A percentile compares a stretch with the other conserved stretches of the same genome.
Conservation (phyloP, 2,329 filamentous ascomycete species). For the Aspergillus fischeri region DNA sequence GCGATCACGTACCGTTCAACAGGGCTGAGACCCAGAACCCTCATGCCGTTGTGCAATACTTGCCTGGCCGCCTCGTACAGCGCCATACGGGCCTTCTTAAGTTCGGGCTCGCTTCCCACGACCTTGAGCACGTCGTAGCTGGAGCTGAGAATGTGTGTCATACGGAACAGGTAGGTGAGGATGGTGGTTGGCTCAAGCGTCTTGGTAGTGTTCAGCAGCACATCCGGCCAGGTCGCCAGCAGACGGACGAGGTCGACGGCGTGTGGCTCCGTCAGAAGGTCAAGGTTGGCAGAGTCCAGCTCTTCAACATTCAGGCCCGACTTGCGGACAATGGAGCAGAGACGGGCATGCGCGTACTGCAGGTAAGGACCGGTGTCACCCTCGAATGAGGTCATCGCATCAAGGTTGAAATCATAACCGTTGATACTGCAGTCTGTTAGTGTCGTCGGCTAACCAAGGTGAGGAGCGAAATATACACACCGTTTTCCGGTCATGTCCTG, state of each 20-base stretch:
- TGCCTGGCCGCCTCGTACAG: slow-evolving; percentile 60
- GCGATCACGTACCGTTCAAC: slow-evolving; percentile 48
- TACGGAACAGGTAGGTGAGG: slow-evolving; percentile 64
- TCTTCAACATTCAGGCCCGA: slow-evolving; percentile 46
- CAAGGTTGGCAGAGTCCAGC: slow-evolving; percentile 53
- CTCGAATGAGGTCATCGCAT: slow-evolving; percentile 63
- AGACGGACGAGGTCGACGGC: slow-evolving; percentile 59
- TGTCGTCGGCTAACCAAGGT: slow-evolving; percentile 36
- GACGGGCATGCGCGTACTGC: slow-evolving; percentile 60
- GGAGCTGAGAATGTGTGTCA: slow-evolving; percentile 59
- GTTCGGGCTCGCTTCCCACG: slow-evolving; percentile 54
- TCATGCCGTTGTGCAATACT: slow-evolving; percentile 64
- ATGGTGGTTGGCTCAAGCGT: slow-evolving; percentile 64
- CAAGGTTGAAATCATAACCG: slow-evolving; percentile 63
- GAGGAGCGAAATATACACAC: slow-evolving; percentile 40
- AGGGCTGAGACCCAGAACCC: slow-evolving; percentile 61
- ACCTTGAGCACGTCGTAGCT: slow-evolving; percentile 62
- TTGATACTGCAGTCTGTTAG: slow-evolving; percentile 51
- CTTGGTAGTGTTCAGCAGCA: slow-evolving; percentile 59
- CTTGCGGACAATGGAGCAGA: slow-evolving; percentile 58
- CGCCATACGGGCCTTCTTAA: slow-evolving; percentile 57
- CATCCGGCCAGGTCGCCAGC: slow-evolving; percentile 62
- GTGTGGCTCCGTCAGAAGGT: slow-evolving; percentile 58
- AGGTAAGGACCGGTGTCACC: slow-evolving; percentile 64
- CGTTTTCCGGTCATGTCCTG: slow-evolving; percentile 97